Percentiles rank a stretch among this genome's conserved stretches.
These are phyloP conservation scores for Aspergillus bombycis DNA, from an alignment of 2,329 filamentous ascomycete genomes.

Conservation along the genomic window DNA sequence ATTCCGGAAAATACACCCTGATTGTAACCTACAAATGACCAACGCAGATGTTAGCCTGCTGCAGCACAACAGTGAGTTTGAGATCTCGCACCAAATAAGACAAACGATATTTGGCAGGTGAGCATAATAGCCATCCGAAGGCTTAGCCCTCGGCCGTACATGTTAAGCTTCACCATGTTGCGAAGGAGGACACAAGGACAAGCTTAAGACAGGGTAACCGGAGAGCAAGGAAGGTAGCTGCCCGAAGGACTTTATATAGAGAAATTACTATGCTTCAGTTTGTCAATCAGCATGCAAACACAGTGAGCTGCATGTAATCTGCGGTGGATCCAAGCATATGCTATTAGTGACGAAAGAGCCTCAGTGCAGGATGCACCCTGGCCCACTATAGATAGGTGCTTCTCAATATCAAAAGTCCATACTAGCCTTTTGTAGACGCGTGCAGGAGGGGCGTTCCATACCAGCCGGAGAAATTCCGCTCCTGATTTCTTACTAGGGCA, in stretches of 20 bases:
- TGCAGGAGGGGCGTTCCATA: slow-evolving; percentile 21
- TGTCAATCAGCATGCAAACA: slow-evolving; percentile 25
- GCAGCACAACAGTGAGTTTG: not conserved
- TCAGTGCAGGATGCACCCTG: slow-evolving; percentile 6
- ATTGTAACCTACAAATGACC: slow-evolving; percentile 45
- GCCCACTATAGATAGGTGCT: slow-evolving; percentile 1
- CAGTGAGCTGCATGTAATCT: slow-evolving; percentile 9
- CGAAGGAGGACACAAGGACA: not conserved
- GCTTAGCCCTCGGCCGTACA: slow-evolving; percentile 31
- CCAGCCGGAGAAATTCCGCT: slow-evolving; percentile 22
- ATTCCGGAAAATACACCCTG: slow-evolving; percentile 55
- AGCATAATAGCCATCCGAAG: slow-evolving; percentile 31
- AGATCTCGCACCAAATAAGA: slow-evolving; percentile 28
- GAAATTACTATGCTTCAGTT: slow-evolving; percentile 12
- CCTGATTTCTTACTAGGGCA: slow-evolving; percentile 6
- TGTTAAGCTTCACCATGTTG: slow-evolving; percentile 27
- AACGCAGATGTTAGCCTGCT: slow-evolving; percentile 10
- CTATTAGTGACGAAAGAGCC: slow-evolving; percentile 10
- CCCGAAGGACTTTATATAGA: slow-evolving; percentile 14
- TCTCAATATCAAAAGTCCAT: slow-evolving; percentile 6
- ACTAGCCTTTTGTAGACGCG: slow-evolving; percentile 17
- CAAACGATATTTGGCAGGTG: slow-evolving; percentile 30
- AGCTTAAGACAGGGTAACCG: not conserved
- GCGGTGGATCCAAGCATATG: slow-evolving; percentile 2
- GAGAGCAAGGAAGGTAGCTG: not conserved